Conservation (phyloP, 257 asterid species). For the Rauvolfia tetraphylla region DNA sequence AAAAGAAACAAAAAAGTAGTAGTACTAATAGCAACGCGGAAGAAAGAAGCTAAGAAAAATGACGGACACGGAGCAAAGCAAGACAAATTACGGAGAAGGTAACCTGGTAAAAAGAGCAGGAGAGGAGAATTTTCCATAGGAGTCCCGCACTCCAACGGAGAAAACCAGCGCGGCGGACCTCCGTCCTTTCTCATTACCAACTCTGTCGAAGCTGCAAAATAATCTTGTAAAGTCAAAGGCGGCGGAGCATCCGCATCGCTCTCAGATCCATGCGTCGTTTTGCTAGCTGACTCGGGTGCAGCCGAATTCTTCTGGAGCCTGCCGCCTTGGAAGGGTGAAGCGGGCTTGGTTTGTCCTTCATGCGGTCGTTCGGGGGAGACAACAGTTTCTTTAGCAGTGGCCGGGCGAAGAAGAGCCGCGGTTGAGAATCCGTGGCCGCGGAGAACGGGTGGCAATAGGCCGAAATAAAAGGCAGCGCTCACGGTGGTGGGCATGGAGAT, state of each 20-base stretch:
- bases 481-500: background rate
- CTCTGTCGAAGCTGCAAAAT: constrained; percentile 41
- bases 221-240: constrained; percentile 39
- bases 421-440: background rate
- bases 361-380: constrained; percentile 23
- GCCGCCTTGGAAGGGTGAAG: background rate
- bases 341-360: background rate
- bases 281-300: background rate
- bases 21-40: no score
- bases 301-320: background rate
- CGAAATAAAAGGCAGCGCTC: background rate
- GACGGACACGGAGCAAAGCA: no score
- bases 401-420: background rate
- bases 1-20: background rate
- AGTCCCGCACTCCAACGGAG: constrained; percentile 46
- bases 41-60: no score
- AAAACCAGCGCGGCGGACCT: constrained; percentile 88
- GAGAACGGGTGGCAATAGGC: constrained; percentile 5
- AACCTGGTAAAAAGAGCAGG: constrained; percentile 76
- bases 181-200: constrained; percentile 42
- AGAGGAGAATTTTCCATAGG: constrained; percentile 46
- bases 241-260: background rate
- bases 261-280: background rate
- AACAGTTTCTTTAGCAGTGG: background rate
- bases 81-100: background rate